Evolutionary conservation across 108 stramenopile species (phyloP), one percentile per base, ranked within the genome.

Genomic region (Chaetoceros tenuissimus): DNA sequence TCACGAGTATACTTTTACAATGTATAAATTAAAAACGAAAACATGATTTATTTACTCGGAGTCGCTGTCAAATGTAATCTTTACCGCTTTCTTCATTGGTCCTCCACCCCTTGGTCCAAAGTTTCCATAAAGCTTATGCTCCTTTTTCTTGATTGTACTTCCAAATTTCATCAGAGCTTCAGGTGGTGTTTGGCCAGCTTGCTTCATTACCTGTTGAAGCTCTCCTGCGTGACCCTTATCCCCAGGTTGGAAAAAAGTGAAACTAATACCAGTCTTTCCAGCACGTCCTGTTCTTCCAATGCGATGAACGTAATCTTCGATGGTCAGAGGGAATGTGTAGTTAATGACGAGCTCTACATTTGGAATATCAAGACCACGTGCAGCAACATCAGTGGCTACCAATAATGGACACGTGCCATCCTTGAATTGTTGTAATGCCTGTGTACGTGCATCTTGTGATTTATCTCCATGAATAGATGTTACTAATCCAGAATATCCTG

Each of bases 131-230:
- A 97, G 63, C 59, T 97, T 99, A 84, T 97, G 96, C 68, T 97
- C 94, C 87, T 99, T 99, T 87, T 98, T 98, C 72, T 99, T 99
- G 34, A 98, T 97, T 13, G 95, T 95, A 59, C 94, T 95, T 8
- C 97, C 97, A 77, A 98, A 99, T 62, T 87, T 89, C 77, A 94
- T 73, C 23, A 98, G 66, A 23, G 78, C 94, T 23, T 88, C 82
- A 0, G 98, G 97, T 48, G 96, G 84, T 26, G 63, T 55, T 60
- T 95, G 94, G 20, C 89, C 96, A 31, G 97, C 98, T 64, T 97
- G 94, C 46, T 66, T 84, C 71, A 98, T 92, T n/a, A 97, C 95
- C 61, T 94, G 92, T 63, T 97, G 95, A 16, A 99, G 70, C 58
- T 93, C 94, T 24, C 97, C 97, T 16, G 98, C 94, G 54, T 93